Base-by-base conservation (phyloP, 495 filamentous ascomycete species). In the Podospora anserina region DNA sequence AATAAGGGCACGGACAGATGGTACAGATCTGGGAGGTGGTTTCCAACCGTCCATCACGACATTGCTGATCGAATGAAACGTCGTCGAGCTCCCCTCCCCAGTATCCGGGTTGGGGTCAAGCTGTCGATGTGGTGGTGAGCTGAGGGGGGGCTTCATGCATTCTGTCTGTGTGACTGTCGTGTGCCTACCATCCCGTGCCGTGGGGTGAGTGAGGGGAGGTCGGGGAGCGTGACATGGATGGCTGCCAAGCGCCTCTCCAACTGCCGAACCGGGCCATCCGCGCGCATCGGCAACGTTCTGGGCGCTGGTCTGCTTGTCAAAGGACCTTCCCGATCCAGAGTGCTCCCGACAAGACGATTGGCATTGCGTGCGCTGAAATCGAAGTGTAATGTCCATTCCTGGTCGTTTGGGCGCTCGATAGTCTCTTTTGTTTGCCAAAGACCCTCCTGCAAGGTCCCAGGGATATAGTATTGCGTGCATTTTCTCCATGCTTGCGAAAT, bases 221-320 rank as follows among this genome's bases (percentile, higher is more conserved):
- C 27, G 49, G 20, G 54, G n/a, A 27, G 61, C 5, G 44, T 49
- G 66, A 55, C 60, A 67, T n/a, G 16, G 13, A 19, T 55, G 28
- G n/a, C n/a, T 28, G 64, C 63, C 63, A 62, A 66, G 63, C 13
- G 7, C 4, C 53, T 66, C 34, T 30, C 58, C 64, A 69, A 69
- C 68, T 69, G 68, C 68, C 68, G 68, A 62, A 69, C 68, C 68
- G 68, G 68, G 68, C 5, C 34, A 63, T 28, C 59, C 59, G 59
- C 59, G 23, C 56, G 56, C 56, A 32, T 32, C 30, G 30, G 30
- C 30, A 32, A 32, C 18, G 58, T 3, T 60, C 58, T 60, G 58
- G 58, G 58, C 58, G 58, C 58, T 18, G 18, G 5, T 28, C 18
- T 20, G 6, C 15, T 19, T n/a, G 61, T 19, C 5, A 19, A 18